Evolutionary conservation across 2,329 filamentous ascomycete species (phyloP).

Genomic region (Leptographium galeiforme): DNA sequence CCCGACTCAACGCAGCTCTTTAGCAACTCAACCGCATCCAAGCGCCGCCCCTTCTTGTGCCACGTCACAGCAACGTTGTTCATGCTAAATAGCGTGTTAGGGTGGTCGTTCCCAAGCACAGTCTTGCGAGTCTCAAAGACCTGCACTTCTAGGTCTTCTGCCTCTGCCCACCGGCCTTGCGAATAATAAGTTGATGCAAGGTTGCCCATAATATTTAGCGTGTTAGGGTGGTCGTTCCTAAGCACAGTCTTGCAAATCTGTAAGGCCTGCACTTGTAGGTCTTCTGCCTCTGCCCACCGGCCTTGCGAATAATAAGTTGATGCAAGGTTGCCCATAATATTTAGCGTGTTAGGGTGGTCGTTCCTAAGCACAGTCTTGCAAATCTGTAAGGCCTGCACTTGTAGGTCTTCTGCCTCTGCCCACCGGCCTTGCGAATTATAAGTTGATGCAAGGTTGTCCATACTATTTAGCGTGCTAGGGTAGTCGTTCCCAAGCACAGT

Average conservation of each 20-base stretch:
- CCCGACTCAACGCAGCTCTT: not conserved
- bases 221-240: conserved; percentile 1
- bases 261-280: conserved; percentile 6
- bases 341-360: too few relatives aligned
- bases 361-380: too few relatives aligned
- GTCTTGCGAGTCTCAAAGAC: not conserved
- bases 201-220: not conserved
- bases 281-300: not conserved
- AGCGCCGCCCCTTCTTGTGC: conserved; percentile 1
- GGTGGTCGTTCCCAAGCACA: not conserved
- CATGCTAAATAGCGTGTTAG: conserved; percentile 1
- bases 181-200: too few relatives aligned
- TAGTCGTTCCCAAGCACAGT: too few relatives aligned
- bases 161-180: too few relatives aligned
- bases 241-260: not conserved
- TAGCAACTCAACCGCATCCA: not conserved
- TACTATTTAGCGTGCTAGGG: too few relatives aligned
- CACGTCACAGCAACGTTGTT: not conserved
- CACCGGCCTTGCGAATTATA: conserved; percentile 1
- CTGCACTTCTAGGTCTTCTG: conserved; percentile 7
- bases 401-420: not conserved
- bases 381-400: too few relatives aligned
- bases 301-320: too few relatives aligned
- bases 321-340: too few relatives aligned
- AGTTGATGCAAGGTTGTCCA: too few relatives aligned